These are phyloP conservation scores for Malus hybrid DNA, from an alignment of 331 rosid genomes.

Conservation along the genomic window DNA sequence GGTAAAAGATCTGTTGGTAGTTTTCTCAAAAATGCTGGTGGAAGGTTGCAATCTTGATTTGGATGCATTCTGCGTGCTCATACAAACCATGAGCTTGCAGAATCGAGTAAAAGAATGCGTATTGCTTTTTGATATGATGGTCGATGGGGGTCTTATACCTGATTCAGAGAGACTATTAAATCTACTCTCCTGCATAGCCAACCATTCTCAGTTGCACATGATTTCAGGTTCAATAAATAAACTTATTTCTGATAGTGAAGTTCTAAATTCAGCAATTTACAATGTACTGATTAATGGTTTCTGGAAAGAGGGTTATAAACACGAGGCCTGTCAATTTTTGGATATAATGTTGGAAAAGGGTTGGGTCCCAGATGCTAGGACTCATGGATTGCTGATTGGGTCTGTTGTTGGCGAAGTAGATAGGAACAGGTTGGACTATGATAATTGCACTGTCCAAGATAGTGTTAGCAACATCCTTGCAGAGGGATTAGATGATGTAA, in stretches of 20 bases:
- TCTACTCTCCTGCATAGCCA: conserved; percentile 42
- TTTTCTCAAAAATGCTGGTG: conserved; percentile 55
- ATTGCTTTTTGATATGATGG: conserved; percentile 56
- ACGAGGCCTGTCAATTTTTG: conserved; percentile 43
- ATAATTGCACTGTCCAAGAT: conserved; percentile 27
- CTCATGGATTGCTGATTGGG: conserved; percentile 76
- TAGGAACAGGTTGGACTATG: conserved; percentile 2
- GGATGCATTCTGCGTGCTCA: conserved; percentile 59
- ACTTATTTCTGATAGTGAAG: conserved; percentile 24
- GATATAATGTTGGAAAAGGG: conserved; percentile 80
- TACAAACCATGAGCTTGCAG: conserved; percentile 43
- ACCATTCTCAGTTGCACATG: conserved; percentile 40
- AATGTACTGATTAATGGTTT: conserved; percentile 58
- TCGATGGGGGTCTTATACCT: conserved; percentile 49
- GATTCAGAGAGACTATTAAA: conserved; percentile 48
- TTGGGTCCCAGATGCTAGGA: conserved; percentile 72
- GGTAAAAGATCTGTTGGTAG: conserved; percentile 27
- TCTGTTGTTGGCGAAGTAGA: conserved; percentile 29
- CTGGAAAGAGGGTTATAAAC: conserved; percentile 68
- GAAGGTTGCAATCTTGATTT: conserved; percentile 43
- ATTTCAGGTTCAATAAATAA: conserved; percentile 43
- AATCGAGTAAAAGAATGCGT: conserved; percentile 40
- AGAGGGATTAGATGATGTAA: conserved; percentile 36
- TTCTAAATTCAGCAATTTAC: conserved; percentile 37
- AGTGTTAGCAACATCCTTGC: conserved; percentile 59